These are phyloP conservation scores for Tephrocybe sp. DNA, from an alignment of 768 basidiomycete species.

Conservation along the genomic window DNA sequence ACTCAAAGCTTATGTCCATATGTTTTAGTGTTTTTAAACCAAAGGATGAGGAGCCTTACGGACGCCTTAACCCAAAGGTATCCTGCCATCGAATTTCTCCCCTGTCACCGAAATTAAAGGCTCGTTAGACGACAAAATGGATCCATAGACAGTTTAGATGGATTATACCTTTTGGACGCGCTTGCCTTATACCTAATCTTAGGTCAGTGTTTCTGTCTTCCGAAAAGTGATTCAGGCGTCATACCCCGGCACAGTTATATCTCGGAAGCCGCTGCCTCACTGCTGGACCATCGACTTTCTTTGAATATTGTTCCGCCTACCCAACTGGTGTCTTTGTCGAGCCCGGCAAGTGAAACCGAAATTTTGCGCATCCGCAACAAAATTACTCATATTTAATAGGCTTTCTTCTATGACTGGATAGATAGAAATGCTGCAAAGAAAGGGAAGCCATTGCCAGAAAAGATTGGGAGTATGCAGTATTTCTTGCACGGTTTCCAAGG, in stretches of 20 bases:
- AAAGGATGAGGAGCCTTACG: conserved; percentile 89
- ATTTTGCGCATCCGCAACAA: neutral
- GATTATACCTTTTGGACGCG: conserved; percentile 88
- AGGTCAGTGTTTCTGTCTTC: conserved; percentile 44
- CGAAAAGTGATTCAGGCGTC: neutral
- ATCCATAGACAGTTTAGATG: conserved; percentile 83
- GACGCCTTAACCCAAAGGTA: conserved; percentile 83
- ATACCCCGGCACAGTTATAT: conserved; percentile 59
- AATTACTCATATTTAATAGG: conserved; percentile 35
- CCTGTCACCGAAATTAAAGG: neutral
- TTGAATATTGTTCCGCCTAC: conserved; percentile 85
- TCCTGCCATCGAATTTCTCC: neutral
- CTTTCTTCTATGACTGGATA: conserved; percentile 93
- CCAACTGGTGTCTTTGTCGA: conserved; percentile 78
- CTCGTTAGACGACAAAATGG: conserved; percentile 78
- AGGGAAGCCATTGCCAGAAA: conserved; percentile 79
- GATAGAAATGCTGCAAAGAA: conserved; percentile 81
- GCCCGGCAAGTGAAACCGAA: conserved; percentile 46
- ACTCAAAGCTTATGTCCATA: neutral
- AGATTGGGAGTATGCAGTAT: conserved; percentile 88
- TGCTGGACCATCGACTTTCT: conserved; percentile 71
- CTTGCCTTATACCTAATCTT: conserved; percentile 86
- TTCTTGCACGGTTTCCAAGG: conserved; percentile 85
- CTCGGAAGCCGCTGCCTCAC: conserved; percentile 84
- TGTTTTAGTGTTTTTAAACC: conserved; percentile 80